Conservation (phyloP, 1,284 basidiomycete genomes). For the Cerioporus squamosus region DNA sequence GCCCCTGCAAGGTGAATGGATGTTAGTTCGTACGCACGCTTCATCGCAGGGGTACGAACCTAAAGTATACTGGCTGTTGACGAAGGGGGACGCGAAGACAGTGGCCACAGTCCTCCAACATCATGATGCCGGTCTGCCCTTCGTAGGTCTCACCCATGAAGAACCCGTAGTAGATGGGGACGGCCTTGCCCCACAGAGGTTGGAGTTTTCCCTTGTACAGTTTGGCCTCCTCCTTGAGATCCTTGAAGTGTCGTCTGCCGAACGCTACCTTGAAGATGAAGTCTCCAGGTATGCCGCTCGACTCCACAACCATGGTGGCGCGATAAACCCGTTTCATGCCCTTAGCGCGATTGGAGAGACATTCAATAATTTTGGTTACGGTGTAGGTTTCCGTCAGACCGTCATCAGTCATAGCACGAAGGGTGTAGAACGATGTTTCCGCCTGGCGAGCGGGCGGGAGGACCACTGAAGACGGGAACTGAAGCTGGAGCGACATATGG, state of each 20-base stretch:
- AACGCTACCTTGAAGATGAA: not conserved
- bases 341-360: too few species aligned
- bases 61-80: not conserved
- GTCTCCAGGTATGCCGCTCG: too few species aligned
- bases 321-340: too few species aligned
- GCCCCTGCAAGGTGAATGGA: not conserved
- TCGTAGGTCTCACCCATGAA: not conserved
- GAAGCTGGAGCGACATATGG: too few species aligned
- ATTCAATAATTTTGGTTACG: too few species aligned
- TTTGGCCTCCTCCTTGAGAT: not conserved
- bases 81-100: not conserved
- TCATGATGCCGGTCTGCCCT: not conserved
- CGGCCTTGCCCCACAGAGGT: not conserved
- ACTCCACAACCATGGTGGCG: too few species aligned
- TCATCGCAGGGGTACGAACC: not conserved
- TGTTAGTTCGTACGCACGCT: not conserved
- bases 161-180: not conserved
- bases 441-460: too few species aligned
- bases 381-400: too few species aligned
- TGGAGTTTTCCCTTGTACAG: not conserved
- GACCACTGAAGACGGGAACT: too few species aligned
- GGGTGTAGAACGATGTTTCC: too few species aligned
- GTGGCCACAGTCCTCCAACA: not conserved
- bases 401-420: too few species aligned
- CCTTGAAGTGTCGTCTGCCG: not conserved